phyloP scores from a whole-genome alignment of 2,329 filamentous ascomycete species.

The Chrysoporthe puriensis region DNA sequence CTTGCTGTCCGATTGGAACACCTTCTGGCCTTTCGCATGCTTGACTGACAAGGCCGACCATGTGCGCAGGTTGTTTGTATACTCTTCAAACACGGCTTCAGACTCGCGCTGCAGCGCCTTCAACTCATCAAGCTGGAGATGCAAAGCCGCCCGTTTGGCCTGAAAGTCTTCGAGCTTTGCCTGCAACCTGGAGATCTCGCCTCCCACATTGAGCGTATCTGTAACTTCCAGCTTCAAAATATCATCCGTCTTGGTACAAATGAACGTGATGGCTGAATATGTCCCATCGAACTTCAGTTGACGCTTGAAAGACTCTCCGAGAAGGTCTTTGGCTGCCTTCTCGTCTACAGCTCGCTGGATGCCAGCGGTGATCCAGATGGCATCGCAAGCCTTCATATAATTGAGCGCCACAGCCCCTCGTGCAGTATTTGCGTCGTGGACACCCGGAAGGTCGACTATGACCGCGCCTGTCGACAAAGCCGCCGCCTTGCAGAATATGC shows the following conservation, averaged over 20 bases:
- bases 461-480: constrained; percentile 41
- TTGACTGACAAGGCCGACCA: constrained; percentile 10
- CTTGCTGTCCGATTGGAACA: constrained; percentile 2
- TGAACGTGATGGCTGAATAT: constrained; percentile 59
- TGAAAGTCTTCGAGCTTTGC: neutral
- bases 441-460: constrained; percentile 57
- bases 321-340: constrained; percentile 58
- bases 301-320: constrained; percentile 60
- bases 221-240: constrained; percentile 47
- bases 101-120: neutral
- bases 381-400: constrained; percentile 64
- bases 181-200: neutral
- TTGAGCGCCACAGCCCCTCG: constrained; percentile 58
- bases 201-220: constrained; percentile 37
- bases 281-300: constrained; percentile 63
- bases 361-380: constrained; percentile 65
- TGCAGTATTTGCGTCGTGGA: constrained; percentile 63
- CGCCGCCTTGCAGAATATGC: constrained; percentile 40
- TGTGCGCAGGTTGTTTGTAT: neutral
- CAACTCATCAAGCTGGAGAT: constrained; percentile 24
- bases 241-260: constrained; percentile 67
- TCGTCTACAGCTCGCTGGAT: constrained; percentile 65
- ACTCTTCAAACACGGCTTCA: neutral
- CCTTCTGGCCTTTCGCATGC: neutral
- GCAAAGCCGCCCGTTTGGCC: constrained; percentile 33